Conservation (phyloP, 306 rosid genomes). For the Urtica urens region DNA sequence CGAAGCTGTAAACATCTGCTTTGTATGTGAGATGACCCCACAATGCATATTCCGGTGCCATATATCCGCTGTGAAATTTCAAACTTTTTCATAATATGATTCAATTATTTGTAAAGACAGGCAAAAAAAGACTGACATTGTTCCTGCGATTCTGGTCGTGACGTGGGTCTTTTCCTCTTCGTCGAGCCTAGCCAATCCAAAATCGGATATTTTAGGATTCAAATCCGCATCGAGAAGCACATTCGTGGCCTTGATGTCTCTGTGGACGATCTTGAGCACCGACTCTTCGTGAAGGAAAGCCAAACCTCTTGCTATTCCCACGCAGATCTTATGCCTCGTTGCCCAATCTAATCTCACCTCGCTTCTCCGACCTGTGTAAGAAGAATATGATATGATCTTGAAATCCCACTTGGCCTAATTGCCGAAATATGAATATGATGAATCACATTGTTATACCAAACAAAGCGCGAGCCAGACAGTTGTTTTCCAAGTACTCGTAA, state of each 20-base stretch:
- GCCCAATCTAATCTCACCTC: slow-evolving; percentile 43
- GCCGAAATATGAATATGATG: background rate
- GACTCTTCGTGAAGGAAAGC: slow-evolving; percentile 73
- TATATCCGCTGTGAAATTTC: slow-evolving; percentile 60
- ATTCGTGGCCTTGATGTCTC: slow-evolving; percentile 74
- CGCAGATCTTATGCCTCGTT: slow-evolving; percentile 46
- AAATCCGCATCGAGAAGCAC: slow-evolving; percentile 50
- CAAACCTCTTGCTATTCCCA: slow-evolving; percentile 71
- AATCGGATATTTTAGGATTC: slow-evolving; percentile 69
- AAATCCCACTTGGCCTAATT: background rate
- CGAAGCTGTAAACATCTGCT: slow-evolving; percentile 73
- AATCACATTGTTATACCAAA: slow-evolving; percentile 42
- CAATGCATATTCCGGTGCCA: slow-evolving; percentile 72
- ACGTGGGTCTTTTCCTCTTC: slow-evolving; percentile 65
- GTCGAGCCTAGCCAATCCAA: slow-evolving; percentile 64
- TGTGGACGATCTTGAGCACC: slow-evolving; percentile 55
- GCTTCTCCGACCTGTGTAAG: slow-evolving; percentile 24
- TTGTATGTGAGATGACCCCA: slow-evolving; percentile 60
- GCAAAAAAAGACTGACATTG: slow-evolving; percentile 38
- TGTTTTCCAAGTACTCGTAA: slow-evolving; percentile 69
- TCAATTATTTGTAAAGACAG: background rate
- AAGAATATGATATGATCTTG: background rate
- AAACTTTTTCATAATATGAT: background rate
- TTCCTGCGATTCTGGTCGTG: slow-evolving; percentile 69
- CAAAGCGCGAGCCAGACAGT: slow-evolving; percentile 55